These are phyloP conservation scores for Saccharomyces jurei DNA, from an alignment of 805 yeast genomes.

Conservation along the genomic window DNA sequence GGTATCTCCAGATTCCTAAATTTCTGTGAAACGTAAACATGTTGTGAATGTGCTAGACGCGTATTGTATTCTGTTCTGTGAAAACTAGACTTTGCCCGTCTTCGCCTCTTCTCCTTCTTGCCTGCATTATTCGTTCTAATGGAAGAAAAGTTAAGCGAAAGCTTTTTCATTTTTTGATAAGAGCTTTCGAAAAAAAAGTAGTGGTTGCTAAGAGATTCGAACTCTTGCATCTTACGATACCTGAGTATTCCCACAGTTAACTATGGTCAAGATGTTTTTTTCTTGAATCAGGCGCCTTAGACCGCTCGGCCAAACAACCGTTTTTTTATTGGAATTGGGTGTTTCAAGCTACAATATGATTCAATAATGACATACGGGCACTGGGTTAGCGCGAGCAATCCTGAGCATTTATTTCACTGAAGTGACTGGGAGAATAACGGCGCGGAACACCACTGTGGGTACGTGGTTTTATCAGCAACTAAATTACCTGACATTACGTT, in stretches of 20 bases:
- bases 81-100: not conserved
- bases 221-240: not conserved
- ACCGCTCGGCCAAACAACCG: conserved; percentile 1
- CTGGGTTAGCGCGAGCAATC: too few species aligned
- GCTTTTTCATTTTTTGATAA: too few species aligned
- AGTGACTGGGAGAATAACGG: too few species aligned
- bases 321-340: not conserved
- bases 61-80: not conserved
- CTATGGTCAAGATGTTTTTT: not conserved
- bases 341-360: too few species aligned
- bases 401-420: too few species aligned
- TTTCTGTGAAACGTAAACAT: not conserved
- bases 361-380: too few species aligned
- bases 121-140: not conserved
- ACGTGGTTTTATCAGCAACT: too few species aligned
- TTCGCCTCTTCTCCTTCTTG: not conserved
- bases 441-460: too few species aligned
- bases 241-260: not conserved
- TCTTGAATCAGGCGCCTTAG: conserved; percentile 7
- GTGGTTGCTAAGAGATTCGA: not conserved
- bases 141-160: not conserved
- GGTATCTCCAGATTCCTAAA: not conserved
- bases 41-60: not conserved
- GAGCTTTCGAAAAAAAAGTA: not conserved
- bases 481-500: too few species aligned